These are phyloP conservation scores for Cyclotella baltica DNA, from an alignment of 108 stramenopile genomes.

Conservation along the genomic window DNA sequence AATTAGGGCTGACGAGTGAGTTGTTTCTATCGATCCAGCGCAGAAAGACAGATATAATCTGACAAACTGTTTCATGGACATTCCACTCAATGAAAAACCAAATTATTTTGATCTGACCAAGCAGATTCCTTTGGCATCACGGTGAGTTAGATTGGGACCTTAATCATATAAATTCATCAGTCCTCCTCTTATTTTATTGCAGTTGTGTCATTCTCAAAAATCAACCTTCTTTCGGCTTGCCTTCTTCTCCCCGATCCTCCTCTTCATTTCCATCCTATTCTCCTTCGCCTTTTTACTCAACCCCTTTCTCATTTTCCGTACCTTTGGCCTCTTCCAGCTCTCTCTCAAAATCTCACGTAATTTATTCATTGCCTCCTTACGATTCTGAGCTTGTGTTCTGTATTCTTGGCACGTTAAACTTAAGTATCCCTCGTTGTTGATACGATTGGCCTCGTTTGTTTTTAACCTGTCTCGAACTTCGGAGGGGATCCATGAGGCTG, in stretches of 20 bases:
- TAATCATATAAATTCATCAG: too few relatives aligned
- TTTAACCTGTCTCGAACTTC: constrained; percentile 82
- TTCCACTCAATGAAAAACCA: too few relatives aligned
- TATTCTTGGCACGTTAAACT: constrained; percentile 78
- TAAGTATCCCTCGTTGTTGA: constrained; percentile 88
- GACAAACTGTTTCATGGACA: too few relatives aligned
- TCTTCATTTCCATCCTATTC: constrained; percentile 70
- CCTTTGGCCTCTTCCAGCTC: constrained; percentile 78
- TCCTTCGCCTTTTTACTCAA: constrained; percentile 69
- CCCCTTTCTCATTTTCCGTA: constrained; percentile 72
- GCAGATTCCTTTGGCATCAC: too few relatives aligned
- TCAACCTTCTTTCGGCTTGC: constrained; percentile 61
- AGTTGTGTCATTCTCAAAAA: too few relatives aligned
- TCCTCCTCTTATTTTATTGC: too few relatives aligned
- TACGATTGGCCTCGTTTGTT: constrained; percentile 76
- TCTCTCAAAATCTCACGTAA: constrained; percentile 63
- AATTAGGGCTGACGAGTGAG: too few relatives aligned
- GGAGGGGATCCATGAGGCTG: constrained; percentile 78
- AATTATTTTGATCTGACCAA: too few relatives aligned
- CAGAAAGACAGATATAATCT: too few relatives aligned
- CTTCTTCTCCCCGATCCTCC: constrained; percentile 63
- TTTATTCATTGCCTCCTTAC: constrained; percentile 82
- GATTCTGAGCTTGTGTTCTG: constrained; percentile 89
- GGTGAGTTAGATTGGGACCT: too few relatives aligned
- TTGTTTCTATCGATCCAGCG: too few relatives aligned